Conservation (phyloP, 164 flowering plant genomes). For the Vitis cinerea region DNA sequence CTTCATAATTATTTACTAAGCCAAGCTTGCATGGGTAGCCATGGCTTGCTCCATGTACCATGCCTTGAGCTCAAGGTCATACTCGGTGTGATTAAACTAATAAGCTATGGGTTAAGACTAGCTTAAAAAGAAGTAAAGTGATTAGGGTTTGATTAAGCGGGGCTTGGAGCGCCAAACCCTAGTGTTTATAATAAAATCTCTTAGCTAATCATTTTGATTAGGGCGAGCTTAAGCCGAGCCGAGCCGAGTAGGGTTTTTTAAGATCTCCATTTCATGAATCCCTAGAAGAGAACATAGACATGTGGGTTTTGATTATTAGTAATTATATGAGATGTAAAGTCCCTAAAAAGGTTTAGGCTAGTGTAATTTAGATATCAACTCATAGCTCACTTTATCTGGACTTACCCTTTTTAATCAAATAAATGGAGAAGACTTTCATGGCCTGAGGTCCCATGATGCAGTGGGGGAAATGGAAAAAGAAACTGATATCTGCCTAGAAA, state of each 20-base stretch:
- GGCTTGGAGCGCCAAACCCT: no score
- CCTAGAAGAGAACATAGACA: not conserved
- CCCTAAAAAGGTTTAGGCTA: not conserved
- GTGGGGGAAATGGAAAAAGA: slow-evolving; percentile 1
- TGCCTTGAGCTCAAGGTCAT: no score
- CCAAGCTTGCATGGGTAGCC: not conserved
- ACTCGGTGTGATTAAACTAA: no score
- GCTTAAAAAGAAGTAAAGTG: no score
- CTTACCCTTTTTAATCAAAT: not conserved
- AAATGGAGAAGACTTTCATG: slow-evolving; percentile 5
- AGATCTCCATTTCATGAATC: not conserved
- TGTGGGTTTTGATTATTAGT: not conserved
- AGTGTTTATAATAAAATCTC: no score
- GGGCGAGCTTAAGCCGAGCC: no score
- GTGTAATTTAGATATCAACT: not conserved
- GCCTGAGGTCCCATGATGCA: not conserved
- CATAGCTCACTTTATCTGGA: no score
- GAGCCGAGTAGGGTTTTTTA: not conserved
- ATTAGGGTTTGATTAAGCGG: no score
- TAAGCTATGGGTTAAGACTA: no score
- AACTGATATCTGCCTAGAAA: no score
- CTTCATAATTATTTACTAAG: not conserved
- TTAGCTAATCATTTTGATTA: no score
- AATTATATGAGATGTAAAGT: not conserved
- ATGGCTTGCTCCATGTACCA: no score